Evolutionary conservation across 805 yeast genomes (phyloP).

Genomic region (Yarrowia sp.): DNA sequence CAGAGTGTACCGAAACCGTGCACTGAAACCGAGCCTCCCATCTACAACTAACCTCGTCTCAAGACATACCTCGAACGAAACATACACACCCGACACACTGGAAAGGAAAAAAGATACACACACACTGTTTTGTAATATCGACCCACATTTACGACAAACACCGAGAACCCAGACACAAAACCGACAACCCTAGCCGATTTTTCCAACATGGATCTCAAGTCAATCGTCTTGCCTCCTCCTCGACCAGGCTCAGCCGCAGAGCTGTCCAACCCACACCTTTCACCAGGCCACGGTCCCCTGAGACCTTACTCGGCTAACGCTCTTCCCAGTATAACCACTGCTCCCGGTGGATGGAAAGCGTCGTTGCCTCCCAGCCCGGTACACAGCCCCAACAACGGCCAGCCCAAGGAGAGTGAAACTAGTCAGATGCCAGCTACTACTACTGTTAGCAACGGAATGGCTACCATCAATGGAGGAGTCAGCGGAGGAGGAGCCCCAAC

Average conservation of each 20-base stretch:
- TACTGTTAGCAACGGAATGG: no score
- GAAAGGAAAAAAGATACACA: no score
- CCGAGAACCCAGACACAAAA: background rate
- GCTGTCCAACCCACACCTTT: background rate
- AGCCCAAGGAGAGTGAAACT: background rate
- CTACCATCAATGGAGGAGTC: background rate
- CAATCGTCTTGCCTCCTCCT: slow-evolving; percentile 23
- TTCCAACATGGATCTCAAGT: slow-evolving; percentile 11
- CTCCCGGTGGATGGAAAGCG: slow-evolving; percentile 1
- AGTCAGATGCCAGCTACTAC: background rate
- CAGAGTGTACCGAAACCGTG: background rate
- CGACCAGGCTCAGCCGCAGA: slow-evolving; percentile 18
- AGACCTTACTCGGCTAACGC: slow-evolving; percentile 19
- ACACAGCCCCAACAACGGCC: background rate
- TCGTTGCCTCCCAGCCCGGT: slow-evolving; percentile 12
- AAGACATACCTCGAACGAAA: no score
- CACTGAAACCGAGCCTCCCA: no score
- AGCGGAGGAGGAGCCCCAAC: no score
- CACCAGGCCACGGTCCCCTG: slow-evolving; percentile 1
- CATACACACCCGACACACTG: no score
- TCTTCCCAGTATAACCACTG: slow-evolving; percentile 14
- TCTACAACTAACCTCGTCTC: no score
- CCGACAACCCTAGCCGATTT: no score
- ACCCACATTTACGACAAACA: background rate
- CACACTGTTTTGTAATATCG: no score